phyloP scores from a whole-genome alignment of 176 grass and related monocot genomes.

The Hordeum vulgare region DNA sequence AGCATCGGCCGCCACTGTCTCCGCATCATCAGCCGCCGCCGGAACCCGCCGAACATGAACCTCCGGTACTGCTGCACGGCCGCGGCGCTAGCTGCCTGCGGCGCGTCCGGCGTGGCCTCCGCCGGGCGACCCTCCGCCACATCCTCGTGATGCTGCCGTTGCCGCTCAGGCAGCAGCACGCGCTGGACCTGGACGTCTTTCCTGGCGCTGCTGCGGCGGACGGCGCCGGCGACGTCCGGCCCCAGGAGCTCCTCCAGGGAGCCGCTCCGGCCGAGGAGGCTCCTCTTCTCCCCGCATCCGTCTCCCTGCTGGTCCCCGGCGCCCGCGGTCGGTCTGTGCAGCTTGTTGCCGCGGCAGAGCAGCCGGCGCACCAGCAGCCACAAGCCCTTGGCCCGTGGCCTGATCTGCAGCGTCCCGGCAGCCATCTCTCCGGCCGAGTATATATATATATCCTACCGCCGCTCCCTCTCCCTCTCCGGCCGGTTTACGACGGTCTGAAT shows the following conservation, averaged over 20 bases:
- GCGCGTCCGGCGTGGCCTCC: background rate
- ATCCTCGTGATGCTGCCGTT: background rate
- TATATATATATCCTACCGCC: background rate
- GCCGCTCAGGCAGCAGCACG: background rate
- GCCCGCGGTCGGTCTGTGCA: background rate
- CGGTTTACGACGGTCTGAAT: no score
- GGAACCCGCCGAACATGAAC: slow-evolving; percentile 53
- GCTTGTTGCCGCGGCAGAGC: slow-evolving; percentile 14
- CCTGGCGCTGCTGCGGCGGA: background rate
- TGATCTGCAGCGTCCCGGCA: background rate
- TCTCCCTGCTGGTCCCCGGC: background rate
- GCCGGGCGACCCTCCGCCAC: background rate
- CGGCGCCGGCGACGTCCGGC: background rate
- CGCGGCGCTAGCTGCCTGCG: background rate
- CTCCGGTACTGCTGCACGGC: slow-evolving; percentile 25
- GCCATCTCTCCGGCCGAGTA: slow-evolving; percentile 10
- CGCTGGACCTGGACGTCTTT: slow-evolving; percentile 12
- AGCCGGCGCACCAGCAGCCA: slow-evolving; percentile 38
- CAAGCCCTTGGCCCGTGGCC: slow-evolving; percentile 20
- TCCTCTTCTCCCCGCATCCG: slow-evolving; percentile 27
- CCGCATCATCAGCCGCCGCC: slow-evolving; percentile 53
- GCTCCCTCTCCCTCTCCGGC: background rate
- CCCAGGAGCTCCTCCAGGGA: slow-evolving; percentile 39
- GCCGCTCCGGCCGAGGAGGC: slow-evolving; percentile 30
- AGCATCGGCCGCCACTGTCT: slow-evolving; percentile 69